Percentiles rank a stretch among this genome's conserved stretches.
Conservation (phyloP, 176 grass and related monocot species). For the Musa schizocarpa region DNA sequence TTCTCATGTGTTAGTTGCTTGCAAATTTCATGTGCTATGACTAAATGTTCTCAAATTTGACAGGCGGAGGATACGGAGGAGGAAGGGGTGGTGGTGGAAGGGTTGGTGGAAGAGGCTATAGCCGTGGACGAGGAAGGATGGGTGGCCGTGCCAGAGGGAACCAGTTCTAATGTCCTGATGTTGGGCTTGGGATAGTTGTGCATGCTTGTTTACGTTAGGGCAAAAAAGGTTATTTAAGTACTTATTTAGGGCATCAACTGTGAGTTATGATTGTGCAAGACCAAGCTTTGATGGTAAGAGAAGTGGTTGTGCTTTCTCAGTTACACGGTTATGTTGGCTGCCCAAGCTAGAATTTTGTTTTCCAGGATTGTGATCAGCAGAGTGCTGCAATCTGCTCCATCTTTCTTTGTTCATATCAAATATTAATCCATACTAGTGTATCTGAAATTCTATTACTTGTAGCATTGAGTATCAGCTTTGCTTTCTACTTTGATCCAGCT, state of each 20-base stretch:
- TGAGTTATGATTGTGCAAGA: slow-evolving; percentile 5
- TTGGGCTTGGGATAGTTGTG: neutral
- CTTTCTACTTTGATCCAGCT: neutral
- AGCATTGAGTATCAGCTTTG: neutral
- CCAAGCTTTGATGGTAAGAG: slow-evolving; percentile 1
- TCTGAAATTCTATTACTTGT: neutral
- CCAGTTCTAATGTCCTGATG: slow-evolving; percentile 35
- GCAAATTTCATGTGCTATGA: neutral
- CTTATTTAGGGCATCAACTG: neutral
- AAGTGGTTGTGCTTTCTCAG: neutral
- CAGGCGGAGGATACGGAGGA: slow-evolving; percentile 58
- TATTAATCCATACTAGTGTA: neutral
- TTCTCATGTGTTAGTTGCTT: too few species aligned
- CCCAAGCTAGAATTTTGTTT: slow-evolving; percentile 6
- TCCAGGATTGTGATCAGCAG: neutral
- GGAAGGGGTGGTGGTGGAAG: slow-evolving; percentile 43
- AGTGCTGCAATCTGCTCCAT: neutral
- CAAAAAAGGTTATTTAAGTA: slow-evolving; percentile 8
- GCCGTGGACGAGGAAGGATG: slow-evolving; percentile 51
- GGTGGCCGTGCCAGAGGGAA: slow-evolving; percentile 20
- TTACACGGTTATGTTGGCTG: slow-evolving; percentile 26
- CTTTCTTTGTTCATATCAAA: neutral
- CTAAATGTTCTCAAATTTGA: slow-evolving; percentile 4
- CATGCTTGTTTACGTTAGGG: slow-evolving; percentile 5
- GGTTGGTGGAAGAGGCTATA: slow-evolving; percentile 47